Evolutionary conservation across 2,329 filamentous ascomycete genomes (phyloP).

Genomic region (Leptographium wingfieldii): DNA sequence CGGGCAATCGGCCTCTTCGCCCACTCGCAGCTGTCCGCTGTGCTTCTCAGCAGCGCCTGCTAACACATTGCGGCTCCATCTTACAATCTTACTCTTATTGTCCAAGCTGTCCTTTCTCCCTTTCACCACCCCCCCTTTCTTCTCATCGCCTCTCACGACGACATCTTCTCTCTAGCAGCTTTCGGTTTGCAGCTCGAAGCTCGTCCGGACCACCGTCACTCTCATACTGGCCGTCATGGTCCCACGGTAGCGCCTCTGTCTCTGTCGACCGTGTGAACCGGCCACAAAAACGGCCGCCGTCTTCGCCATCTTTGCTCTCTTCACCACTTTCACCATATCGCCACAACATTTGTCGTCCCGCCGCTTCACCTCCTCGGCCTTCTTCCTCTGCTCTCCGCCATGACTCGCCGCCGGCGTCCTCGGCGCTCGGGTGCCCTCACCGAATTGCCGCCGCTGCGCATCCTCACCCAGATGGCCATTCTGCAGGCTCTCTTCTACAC

Average conservation of each 20-base stretch:
- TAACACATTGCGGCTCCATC: not conserved
- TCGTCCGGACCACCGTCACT: not conserved
- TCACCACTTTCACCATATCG: not conserved
- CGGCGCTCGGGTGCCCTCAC: conserved; percentile 47
- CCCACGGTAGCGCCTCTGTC: not conserved
- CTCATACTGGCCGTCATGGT: not conserved
- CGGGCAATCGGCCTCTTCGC: not conserved
- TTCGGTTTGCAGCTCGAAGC: not conserved
- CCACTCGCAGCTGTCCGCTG: not conserved
- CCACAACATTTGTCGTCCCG: not conserved
- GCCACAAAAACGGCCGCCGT: not conserved
- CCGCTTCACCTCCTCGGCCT: not conserved
- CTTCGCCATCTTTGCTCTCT: not conserved
- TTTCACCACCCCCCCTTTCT: not conserved
- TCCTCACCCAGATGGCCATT: conserved; percentile 44
- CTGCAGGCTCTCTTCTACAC: conserved; percentile 45
- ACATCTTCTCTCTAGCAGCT: too few species aligned
- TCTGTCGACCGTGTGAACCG: not conserved
- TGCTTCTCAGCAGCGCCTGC: not conserved
- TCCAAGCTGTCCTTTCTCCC: not conserved
- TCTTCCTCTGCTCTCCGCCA: conserved; percentile 12
- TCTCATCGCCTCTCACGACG: not conserved
- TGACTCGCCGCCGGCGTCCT: conserved; percentile 44
- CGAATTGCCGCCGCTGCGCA: conserved; percentile 48
- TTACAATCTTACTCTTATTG: not conserved